Percentiles rank a stretch among this genome's conserved stretches.
phyloP scores from a whole-genome alignment of 768 basidiomycete species.

The Trametes cinnabarina region DNA sequence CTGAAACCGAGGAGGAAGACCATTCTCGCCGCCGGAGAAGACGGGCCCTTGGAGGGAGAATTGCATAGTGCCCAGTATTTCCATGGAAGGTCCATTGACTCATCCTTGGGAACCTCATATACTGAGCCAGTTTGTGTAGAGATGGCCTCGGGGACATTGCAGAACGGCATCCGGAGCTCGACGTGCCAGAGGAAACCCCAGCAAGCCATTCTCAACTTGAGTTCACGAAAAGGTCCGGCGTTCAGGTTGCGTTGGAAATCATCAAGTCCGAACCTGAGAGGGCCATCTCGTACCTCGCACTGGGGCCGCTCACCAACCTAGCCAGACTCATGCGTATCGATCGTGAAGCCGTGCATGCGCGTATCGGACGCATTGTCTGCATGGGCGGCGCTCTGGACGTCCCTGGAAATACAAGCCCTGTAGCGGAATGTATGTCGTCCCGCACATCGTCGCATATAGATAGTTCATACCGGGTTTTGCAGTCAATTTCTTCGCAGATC shows the following conservation, averaged over 20 bases:
- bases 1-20: conserved; percentile 52
- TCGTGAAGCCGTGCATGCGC: conserved; percentile 48
- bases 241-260: conserved; percentile 55
- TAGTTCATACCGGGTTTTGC: neutral
- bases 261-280: conserved; percentile 48
- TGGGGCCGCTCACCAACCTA: conserved; percentile 81
- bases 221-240: conserved; percentile 44
- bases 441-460: neutral
- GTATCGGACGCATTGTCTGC: conserved; percentile 72
- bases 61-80: conserved; percentile 80
- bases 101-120: neutral
- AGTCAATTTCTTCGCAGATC: conserved; percentile 90
- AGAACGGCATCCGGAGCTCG: conserved; percentile 64
- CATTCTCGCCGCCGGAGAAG: conserved; percentile 61
- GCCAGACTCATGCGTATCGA: conserved; percentile 61
- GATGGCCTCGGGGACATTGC: conserved; percentile 68
- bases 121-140: conserved; percentile 34
- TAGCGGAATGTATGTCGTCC: conserved; percentile 72
- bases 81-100: conserved; percentile 59
- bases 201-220: conserved; percentile 45
- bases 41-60: conserved; percentile 67
- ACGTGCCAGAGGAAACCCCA: conserved; percentile 28
- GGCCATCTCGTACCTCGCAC: conserved; percentile 66
- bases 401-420: conserved; percentile 80
- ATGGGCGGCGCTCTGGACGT: conserved; percentile 96